phyloP scores from a whole-genome alignment of 768 basidiomycete genomes.

The Agrocybe praecox region DNA sequence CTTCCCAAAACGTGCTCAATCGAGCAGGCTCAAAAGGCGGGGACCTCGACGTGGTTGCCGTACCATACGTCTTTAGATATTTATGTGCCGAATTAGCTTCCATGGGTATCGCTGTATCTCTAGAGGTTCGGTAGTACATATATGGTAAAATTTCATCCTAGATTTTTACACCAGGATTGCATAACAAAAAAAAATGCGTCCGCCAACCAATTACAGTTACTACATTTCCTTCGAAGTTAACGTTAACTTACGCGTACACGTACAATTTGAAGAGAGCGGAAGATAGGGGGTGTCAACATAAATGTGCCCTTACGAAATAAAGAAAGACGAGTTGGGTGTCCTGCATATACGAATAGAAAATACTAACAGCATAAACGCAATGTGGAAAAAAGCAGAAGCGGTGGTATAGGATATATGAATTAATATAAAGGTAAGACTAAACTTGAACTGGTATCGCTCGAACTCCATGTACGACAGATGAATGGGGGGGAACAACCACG shows the following conservation, averaged over 20 bases:
- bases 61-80: slow-evolving; percentile 94
- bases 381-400: slow-evolving; percentile 9
- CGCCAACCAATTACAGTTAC: slow-evolving; percentile 14
- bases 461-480: slow-evolving; percentile 6
- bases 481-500: slow-evolving; percentile 2
- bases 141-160: background rate
- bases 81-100: slow-evolving; percentile 96
- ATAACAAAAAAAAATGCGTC: background rate
- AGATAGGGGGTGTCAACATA: background rate
- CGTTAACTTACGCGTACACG: background rate
- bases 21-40: slow-evolving; percentile 65
- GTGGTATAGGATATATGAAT: slow-evolving; percentile 19
- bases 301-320: background rate
- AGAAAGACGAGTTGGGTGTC: background rate
- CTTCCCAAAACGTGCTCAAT: slow-evolving; percentile 67
- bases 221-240: background rate
- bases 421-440: slow-evolving; percentile 11
- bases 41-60: slow-evolving; percentile 91
- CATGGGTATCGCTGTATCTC: slow-evolving; percentile 93
- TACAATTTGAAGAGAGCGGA: background rate
- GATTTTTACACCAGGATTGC: background rate
- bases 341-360: slow-evolving; percentile 8
- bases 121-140: slow-evolving; percentile 62
- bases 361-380: slow-evolving; percentile 17
- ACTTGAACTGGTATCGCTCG: slow-evolving; percentile 13